Evolutionary conservation across 208 protist genomes (phyloP).

Genomic region (Vickermania spadyakhi): DNA sequence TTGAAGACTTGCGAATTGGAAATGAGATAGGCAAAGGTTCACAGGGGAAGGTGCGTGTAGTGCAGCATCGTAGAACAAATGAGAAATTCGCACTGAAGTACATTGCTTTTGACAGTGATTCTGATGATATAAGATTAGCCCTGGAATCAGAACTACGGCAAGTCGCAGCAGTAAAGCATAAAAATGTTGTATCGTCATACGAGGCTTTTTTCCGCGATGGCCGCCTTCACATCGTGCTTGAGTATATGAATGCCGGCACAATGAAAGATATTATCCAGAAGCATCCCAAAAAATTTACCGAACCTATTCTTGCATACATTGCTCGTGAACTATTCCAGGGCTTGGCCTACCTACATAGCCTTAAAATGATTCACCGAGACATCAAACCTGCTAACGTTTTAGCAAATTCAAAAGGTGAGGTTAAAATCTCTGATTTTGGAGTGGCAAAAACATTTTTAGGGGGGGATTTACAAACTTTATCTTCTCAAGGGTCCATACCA

Average conservation of each 20-base stretch:
- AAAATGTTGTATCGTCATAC: slow-evolving; percentile 86
- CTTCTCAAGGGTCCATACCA: slow-evolving; percentile 84
- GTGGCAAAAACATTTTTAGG: slow-evolving; percentile 84
- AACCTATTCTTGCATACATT: slow-evolving; percentile 79
- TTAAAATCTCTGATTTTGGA: slow-evolving; percentile 97
- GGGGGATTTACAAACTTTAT: slow-evolving; percentile 67
- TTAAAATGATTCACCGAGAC: slow-evolving; percentile 92
- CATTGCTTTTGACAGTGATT: slow-evolving; percentile 62
- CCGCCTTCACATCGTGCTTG: slow-evolving; percentile 77
- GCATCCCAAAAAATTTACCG: slow-evolving; percentile 53
- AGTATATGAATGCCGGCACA: slow-evolving; percentile 87
- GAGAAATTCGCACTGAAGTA: slow-evolving; percentile 87
- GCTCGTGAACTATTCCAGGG: slow-evolving; percentile 77
- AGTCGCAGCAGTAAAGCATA: slow-evolving; percentile 74
- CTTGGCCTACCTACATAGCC: slow-evolving; percentile 71
- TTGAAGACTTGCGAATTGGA: slow-evolving; percentile 79
- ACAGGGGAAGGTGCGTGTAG: slow-evolving; percentile 82
- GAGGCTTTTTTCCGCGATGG: slow-evolving; percentile 88
- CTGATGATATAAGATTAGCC: slow-evolving; percentile 52
- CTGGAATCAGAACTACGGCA: slow-evolving; percentile 73
- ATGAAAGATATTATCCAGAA: slow-evolving; percentile 78
- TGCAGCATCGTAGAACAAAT: slow-evolving; percentile 46
- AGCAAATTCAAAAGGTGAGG: slow-evolving; percentile 90
- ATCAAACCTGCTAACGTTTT: slow-evolving; percentile 97
- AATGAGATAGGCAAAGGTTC: slow-evolving; percentile 75